Conservation (phyloP, 2,329 filamentous ascomycete species). For the Pseudocercospora macadamiae region DNA sequence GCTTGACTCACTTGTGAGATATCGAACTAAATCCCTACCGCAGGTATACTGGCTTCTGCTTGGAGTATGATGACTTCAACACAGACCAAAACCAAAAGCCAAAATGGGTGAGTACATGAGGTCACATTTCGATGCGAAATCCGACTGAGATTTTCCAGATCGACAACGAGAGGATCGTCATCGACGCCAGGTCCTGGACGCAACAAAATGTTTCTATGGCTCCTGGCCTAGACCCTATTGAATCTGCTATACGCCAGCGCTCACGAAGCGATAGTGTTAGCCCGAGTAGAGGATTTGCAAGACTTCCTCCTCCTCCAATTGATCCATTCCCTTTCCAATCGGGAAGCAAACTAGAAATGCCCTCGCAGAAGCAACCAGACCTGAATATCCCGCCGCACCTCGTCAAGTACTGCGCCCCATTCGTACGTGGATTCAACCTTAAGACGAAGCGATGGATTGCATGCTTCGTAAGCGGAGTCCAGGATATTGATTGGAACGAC, state of each 20-base stretch:
- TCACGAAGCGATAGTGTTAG: slow-evolving; percentile 8
- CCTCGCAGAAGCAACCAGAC: background rate
- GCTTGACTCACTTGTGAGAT: too few species aligned
- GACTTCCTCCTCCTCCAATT: background rate
- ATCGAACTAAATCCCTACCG: too few species aligned
- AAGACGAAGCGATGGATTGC: slow-evolving; percentile 8
- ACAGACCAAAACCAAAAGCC: slow-evolving; percentile 1
- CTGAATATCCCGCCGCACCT: background rate
- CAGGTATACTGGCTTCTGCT: slow-evolving; percentile 5
- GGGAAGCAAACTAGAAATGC: background rate
- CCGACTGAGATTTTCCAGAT: background rate
- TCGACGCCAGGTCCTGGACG: slow-evolving; percentile 4
- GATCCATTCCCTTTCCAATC: background rate
- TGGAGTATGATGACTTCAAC: slow-evolving; percentile 3
- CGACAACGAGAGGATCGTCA: slow-evolving; percentile 5
- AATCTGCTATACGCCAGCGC: background rate
- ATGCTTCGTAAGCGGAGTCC: background rate
- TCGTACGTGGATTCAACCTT: slow-evolving; percentile 11
- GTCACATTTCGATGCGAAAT: background rate
- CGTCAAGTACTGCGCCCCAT: slow-evolving; percentile 3
- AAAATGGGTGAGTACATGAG: background rate
- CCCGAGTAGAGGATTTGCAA: background rate
- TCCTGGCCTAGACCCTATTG: slow-evolving; percentile 1
- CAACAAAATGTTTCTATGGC: slow-evolving; percentile 4
- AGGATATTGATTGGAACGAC: slow-evolving; percentile 4